phyloP scores from a whole-genome alignment of 2,329 filamentous ascomycete genomes.

The Thelonectria discophora region DNA sequence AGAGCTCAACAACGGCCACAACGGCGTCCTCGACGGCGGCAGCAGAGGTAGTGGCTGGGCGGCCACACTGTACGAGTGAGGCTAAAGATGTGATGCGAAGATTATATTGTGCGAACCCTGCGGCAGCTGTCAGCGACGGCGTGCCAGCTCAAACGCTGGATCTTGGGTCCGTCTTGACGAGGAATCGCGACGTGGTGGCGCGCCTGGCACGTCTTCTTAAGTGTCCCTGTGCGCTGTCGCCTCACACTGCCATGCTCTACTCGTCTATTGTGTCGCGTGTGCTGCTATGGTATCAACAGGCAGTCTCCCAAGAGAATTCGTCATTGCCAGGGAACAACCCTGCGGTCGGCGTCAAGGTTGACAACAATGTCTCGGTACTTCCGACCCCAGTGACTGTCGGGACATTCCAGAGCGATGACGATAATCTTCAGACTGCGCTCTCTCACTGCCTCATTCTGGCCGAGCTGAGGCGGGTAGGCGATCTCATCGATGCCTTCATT shows the following conservation, averaged over 20 bases:
- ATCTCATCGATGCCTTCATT: not conserved
- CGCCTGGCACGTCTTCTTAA: not conserved
- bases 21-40: not conserved
- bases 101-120: not conserved
- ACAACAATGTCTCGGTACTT: not conserved
- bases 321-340: not conserved
- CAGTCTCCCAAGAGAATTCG: not conserved
- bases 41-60: not conserved
- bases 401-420: not conserved
- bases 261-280: slow-evolving; percentile 5
- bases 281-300: slow-evolving; percentile 6
- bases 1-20: not conserved
- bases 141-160: not conserved
- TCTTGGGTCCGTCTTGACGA: not conserved
- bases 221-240: slow-evolving; percentile 1
- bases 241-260: slow-evolving; percentile 1
- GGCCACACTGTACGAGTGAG: not conserved
- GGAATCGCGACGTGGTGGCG: not conserved
- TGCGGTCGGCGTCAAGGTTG: not conserved
- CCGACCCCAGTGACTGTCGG: not conserved
- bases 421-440: not conserved
- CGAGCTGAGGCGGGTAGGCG: not conserved
- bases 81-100: not conserved
- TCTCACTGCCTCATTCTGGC: not conserved
- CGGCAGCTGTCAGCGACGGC: not conserved